phyloP scores from a whole-genome alignment of 23 red algal species.

The Gracilaria gracilis region DNA sequence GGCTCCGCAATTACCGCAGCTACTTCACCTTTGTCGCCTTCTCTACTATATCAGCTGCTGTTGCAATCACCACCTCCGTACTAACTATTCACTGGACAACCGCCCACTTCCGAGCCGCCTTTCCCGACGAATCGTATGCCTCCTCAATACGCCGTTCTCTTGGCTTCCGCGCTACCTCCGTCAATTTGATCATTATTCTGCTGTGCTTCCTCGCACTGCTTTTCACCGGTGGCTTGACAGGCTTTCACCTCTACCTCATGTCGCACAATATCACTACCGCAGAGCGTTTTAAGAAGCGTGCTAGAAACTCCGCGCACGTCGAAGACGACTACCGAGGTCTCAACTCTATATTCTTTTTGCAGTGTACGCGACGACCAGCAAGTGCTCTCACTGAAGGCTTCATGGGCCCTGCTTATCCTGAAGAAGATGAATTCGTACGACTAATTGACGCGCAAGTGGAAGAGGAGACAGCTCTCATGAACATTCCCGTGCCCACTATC shows the following conservation, averaged over 20 bases:
- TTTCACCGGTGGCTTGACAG: constrained; percentile 83
- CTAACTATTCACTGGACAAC: constrained; percentile 71
- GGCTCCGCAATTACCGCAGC: constrained; percentile 91
- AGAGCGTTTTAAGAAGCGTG: constrained; percentile 83
- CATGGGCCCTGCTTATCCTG: constrained; percentile 66
- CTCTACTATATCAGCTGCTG: constrained; percentile 45
- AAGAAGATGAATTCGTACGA: constrained; percentile 47
- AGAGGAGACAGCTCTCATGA: constrained; percentile 44
- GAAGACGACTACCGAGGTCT: constrained; percentile 66
- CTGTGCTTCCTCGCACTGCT: constrained; percentile 75
- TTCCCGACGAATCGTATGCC: constrained; percentile 33
- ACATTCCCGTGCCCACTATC: constrained; percentile 4
- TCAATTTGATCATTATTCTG: constrained; percentile 75
- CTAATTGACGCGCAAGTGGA: constrained; percentile 66
- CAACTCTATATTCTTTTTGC: constrained; percentile 49
- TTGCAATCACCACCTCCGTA: constrained; percentile 77
- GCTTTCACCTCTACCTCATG: constrained; percentile 93
- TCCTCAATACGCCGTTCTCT: constrained; percentile 63
- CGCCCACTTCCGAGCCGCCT: constrained; percentile 47
- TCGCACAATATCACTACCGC: constrained; percentile 94
- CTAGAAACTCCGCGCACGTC: constrained; percentile 46
- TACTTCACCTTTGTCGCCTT: constrained; percentile 86
- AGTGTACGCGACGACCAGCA: constrained; percentile 38
- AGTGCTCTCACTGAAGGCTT: constrained; percentile 60
- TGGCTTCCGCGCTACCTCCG: constrained; percentile 50